Evolutionary conservation across 495 filamentous ascomycete species (phyloP), one percentile per base, ranked within the genome.

Genomic region (Cryomyces minteri): DNA sequence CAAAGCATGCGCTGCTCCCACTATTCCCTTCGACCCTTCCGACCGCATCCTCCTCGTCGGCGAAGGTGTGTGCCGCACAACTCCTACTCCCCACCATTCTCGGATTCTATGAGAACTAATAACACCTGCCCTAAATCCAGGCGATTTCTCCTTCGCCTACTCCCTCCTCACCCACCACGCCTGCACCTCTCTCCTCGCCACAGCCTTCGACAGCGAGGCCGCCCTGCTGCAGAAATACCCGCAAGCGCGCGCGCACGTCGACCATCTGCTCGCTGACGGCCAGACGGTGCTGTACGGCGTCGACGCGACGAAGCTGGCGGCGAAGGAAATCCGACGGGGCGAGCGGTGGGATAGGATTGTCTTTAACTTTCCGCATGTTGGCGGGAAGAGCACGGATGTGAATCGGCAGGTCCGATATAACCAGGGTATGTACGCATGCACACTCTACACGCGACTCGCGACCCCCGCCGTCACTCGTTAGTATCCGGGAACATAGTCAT

Each of bases 341-440:
- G 63, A 61, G 4, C 58, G 57, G 2, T 88, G 79, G 66, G 80
- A 93, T 58, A 64, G 73, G 33, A 77, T 95, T 42, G 71, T 85
- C 41, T 98, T 95, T 71, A 93, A 94, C 66, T 98, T 98, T 62
- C 90, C 90, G 40, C 90, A 98, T 62, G 80, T 93, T 2, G 90
- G 90, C 43, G 90, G 90, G 6, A 74, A 86, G 50, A 82, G 74
- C 40, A 96, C 76, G 39, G 90, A 98, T 63, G 84, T 94, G 42
- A 93, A 94, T 63, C 69, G 90, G 12, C 90, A 98, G 64, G 86
- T 95, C 9, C 76, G 90, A 32, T 71, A 78, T 52, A 96, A 98
- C 57, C 90, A 96, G 63, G 66, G 67, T 68, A 42, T 6, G 58
- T 43, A n/a, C 42, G 31, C 18, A 2, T 25, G 18, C 18, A 25